These are phyloP conservation scores for Cymbopogon citratus DNA, from an alignment of 176 grass and related monocot species.

Conservation along the genomic window DNA sequence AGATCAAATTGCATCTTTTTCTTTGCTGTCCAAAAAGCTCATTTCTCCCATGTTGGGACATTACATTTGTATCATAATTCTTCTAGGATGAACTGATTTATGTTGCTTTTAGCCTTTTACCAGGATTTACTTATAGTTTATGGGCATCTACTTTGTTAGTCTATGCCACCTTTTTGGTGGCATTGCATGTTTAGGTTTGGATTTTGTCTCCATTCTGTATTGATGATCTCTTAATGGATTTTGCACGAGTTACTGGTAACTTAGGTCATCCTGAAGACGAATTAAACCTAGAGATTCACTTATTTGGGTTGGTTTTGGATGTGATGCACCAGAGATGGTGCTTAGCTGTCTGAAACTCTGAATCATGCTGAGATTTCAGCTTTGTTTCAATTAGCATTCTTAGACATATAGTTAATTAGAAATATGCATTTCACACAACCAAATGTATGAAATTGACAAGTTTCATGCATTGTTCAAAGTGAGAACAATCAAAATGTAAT, in stretches of 20 bases:
- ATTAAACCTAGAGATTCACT: neutral
- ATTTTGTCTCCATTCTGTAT: neutral
- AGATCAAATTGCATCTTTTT: neutral
- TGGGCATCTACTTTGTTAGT: no score
- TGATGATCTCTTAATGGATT: neutral
- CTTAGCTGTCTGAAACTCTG: neutral
- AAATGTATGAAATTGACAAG: neutral
- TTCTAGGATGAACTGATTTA: neutral
- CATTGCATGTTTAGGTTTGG: neutral
- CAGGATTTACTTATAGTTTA: neutral
- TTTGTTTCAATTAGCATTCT: neutral
- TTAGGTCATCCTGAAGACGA: neutral
- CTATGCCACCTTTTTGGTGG: no score
- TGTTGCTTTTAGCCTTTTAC: neutral
- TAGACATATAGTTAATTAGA: neutral
- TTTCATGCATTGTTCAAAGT: neutral
- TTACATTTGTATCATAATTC: neutral
- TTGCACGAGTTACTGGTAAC: neutral
- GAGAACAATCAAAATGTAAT: neutral
- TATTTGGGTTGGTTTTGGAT: neutral
- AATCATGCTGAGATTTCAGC: neutral
- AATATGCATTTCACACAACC: neutral
- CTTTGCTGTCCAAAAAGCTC: neutral
- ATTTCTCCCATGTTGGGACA: neutral
- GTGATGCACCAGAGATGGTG: neutral